Base-by-base conservation (phyloP, 2,329 filamentous ascomycete species). In the Fusarium tuaranense region DNA sequence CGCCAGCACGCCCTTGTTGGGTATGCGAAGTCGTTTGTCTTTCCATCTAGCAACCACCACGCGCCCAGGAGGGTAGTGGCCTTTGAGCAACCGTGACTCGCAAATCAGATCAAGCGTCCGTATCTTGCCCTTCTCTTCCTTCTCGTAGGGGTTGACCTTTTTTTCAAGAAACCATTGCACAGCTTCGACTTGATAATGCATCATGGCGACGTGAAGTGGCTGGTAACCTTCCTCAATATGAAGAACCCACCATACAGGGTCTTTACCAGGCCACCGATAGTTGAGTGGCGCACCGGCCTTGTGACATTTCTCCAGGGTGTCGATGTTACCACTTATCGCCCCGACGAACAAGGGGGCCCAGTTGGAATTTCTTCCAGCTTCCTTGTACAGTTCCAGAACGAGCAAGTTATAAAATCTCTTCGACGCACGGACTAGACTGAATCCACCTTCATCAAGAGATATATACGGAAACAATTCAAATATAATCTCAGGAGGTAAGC, bases 201-300 rank as follows among this genome's bases (percentile, higher is more conserved):
- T 4, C 38, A 70, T 70, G 5, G 65, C 68, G 10, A 51, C 22
- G 5, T 66, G 48, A 1, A 69, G 58, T 2, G 65, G 68, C 9
- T 58, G 65, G 9, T 27, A 16, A 8, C 25, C 48, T 53, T 30
- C 5, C 4, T 27, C 16, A 30, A 53, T 7, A 8, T 13, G n/a
- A 6, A 53, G 48, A 30, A 53, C 48, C 48, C 48, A 53, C 18
- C 58, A 51, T 6, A 55, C 46, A 2, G 16, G 5, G 16, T 9
- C 5, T n/a, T 30, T 2, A n/a, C 13, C 4, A 4, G 32, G 58
- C 48, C 58, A 69, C 7, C 30, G 58, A 18, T 3, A 36, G 48
- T 69, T 27, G 5, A 38, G 20, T 3, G 16, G 18, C 1, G 68
- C 65, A n/a, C 30, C 53, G 7, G 27, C 27, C 30, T 57, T 30